Base-by-base conservation (phyloP, 2,329 filamentous ascomycete species). In the Aureobasidium vineae region DNA sequence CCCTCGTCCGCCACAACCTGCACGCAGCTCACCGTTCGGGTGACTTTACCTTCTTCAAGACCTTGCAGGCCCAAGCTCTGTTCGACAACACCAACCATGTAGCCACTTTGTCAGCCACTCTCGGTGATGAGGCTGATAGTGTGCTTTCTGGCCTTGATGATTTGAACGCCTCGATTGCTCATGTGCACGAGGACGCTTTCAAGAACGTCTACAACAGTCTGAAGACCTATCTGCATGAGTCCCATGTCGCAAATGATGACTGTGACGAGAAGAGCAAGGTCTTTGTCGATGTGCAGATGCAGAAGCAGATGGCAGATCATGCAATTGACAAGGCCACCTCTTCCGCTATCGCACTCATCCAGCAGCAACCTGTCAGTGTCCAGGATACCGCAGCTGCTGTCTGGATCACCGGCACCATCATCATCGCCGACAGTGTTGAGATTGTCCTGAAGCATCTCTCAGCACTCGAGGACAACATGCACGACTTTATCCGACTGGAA, bases 31-130 rank as follows among this genome's bases (percentile, higher is more conserved):
- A 77, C 67, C 73, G 77, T 26, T 81, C 78, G 49, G 77, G 77
- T 53, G 78, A 80, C 70, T 82, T 79, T 68, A 77, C 75, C 56
- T 81, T 81, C 73, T 81, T 81, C 76, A 81, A 80, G 67, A 75
- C 75, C 1, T 26, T 65, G 38, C 80, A 81, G 71, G 79, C 77
- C 19, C 74, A 78, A 40, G 75, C 76, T 19, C 73, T 81, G 57
- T 73, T 80, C 59, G 78, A 80, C 65, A 79, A 79, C 31, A 80
- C 75, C 10, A 80, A 81, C 68, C 77, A 81, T 71, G 77, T 80
- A 5, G 78, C 79, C n/a, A 74, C 77, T 31, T 72, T 81, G 50
- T 74, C 76, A 21, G 73, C 75, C 0, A 71, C 73, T 5, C 73
- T 82, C 15, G 77, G 78, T 10, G 76, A 79, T 66, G 77, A 80